Conservation (phyloP, 768 basidiomycete species). For the Rhizopogon rudus region DNA sequence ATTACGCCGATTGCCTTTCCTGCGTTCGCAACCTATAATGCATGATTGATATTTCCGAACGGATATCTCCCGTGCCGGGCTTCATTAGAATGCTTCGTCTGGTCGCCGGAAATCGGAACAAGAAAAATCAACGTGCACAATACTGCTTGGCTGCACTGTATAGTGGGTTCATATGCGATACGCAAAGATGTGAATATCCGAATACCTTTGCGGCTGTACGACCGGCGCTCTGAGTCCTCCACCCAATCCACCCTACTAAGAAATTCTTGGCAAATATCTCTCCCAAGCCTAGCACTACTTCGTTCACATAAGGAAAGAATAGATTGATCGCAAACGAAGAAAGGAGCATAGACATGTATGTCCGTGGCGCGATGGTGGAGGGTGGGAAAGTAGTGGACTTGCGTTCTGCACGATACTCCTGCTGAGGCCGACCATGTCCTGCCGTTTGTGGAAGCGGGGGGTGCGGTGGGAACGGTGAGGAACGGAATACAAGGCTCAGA, state of each 20-base stretch:
- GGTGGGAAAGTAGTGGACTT: conserved; percentile 21
- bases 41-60: too few relatives aligned
- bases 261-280: conserved; percentile 86
- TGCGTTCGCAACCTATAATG: too few relatives aligned
- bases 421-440: conserved; percentile 8
- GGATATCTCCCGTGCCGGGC: too few relatives aligned
- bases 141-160: too few relatives aligned
- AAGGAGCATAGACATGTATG: conserved; percentile 40
- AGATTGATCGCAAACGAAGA: conserved; percentile 82
- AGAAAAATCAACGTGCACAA: too few relatives aligned
- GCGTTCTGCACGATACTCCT: conserved; percentile 18
- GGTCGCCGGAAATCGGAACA: too few relatives aligned
- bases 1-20: too few relatives aligned
- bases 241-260: conserved; percentile 49
- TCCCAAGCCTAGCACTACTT: conserved; percentile 95
- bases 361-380: conserved; percentile 59
- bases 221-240: conserved; percentile 24
- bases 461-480: conserved; percentile 33
- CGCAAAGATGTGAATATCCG: neutral
- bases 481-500: conserved; percentile 55
- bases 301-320: conserved; percentile 84
- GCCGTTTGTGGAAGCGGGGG: conserved; percentile 13
- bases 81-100: too few relatives aligned
- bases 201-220: neutral
- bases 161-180: too few relatives aligned